These are phyloP conservation scores for Spergularia marina DNA, from an alignment of 148 eudicot species.

Conservation along the genomic window DNA sequence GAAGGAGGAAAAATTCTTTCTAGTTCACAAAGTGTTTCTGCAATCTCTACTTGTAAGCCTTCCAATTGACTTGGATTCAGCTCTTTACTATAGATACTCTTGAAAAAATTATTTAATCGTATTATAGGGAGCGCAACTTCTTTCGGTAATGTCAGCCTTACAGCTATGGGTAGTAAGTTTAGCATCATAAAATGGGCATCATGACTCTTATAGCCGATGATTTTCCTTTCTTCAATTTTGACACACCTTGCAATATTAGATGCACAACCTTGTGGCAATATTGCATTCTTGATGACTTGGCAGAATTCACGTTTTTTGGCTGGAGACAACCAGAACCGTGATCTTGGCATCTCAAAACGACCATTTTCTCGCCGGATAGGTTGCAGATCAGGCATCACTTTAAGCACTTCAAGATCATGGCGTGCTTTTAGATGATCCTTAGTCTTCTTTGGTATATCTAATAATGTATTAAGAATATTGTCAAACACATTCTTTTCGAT, in stretches of 20 bases:
- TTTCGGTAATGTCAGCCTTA: not conserved
- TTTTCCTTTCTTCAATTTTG: too few relatives aligned
- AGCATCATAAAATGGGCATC: conserved; percentile 5
- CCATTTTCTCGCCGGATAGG: not conserved
- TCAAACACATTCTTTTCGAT: not conserved
- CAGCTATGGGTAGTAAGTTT: conserved; percentile 7
- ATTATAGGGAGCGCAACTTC: conserved; percentile 6
- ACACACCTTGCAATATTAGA: not conserved
- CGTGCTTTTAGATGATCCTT: not conserved
- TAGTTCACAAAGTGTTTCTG: not conserved
- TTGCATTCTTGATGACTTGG: not conserved
- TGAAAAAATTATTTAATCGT: not conserved
- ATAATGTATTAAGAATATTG: not conserved
- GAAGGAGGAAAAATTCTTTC: not conserved
- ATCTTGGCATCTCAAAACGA: too few relatives aligned
- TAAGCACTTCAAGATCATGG: not conserved
- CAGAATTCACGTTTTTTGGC: not conserved
- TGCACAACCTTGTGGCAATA: conserved; percentile 5
- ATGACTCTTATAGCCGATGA: not conserved
- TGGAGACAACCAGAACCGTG: not conserved
- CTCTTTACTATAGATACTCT: not conserved
- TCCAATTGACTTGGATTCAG: conserved; percentile 2
- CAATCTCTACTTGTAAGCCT: not conserved
- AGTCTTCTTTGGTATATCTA: not conserved
- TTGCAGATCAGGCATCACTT: not conserved